A percentile compares a stretch with the other conserved stretches of the same genome.
Evolutionary conservation across 306 rosid species (phyloP).

Genomic region (Vigna trinervia): DNA sequence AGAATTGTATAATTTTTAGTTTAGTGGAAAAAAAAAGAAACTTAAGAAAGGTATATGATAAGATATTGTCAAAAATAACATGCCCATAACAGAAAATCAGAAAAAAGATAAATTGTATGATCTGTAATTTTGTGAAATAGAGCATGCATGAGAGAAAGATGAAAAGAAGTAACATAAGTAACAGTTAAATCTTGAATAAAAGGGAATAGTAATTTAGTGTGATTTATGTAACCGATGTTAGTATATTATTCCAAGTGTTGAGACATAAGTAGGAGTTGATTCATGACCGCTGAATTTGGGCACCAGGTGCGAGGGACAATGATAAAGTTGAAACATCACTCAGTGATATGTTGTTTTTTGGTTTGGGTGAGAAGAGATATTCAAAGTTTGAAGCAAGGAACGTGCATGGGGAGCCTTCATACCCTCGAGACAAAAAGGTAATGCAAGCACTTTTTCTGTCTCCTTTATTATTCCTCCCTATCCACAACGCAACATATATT

Average conservation of each 20-base stretch:
- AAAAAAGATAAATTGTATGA: no score
- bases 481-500: conserved; percentile 31
- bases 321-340: conserved; percentile 36
- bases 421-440: conserved; percentile 39
- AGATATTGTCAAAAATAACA: not conserved
- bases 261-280: conserved; percentile 32
- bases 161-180: not conserved
- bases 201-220: no score
- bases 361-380: not conserved
- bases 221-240: not conserved
- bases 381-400: conserved; percentile 33
- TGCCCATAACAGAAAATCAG: not conserved
- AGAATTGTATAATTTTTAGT: not conserved
- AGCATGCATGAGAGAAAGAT: not conserved
- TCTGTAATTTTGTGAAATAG: not conserved
- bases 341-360: not conserved
- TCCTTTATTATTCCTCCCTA: conserved; percentile 49
- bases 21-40: not conserved
- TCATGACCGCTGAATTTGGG: conserved; percentile 47
- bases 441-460: conserved; percentile 43
- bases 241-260: conserved; percentile 29
- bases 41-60: not conserved
- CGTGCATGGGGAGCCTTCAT: conserved; percentile 41
- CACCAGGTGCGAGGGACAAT: conserved; percentile 47
- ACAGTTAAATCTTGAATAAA: not conserved